These are phyloP conservation scores for Tetrapisispora iriomotensis DNA, from an alignment of 805 yeast species.

Conservation along the genomic window DNA sequence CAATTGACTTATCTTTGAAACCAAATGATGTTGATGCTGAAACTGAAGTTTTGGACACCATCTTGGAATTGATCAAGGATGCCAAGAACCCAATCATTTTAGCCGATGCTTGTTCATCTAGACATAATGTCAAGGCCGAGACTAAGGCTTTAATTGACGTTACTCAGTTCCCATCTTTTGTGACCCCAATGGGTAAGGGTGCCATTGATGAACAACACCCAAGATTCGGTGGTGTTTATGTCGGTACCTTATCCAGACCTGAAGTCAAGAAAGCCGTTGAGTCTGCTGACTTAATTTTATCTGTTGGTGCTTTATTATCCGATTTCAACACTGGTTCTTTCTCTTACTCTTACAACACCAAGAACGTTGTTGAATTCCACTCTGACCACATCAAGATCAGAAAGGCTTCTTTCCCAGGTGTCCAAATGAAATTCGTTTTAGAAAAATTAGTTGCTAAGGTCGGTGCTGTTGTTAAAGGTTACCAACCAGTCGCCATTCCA, in stretches of 20 bases:
- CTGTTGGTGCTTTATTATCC: conserved; percentile 75
- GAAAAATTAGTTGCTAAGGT: conserved; percentile 34
- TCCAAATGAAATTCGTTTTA: conserved; percentile 55
- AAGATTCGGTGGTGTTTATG: conserved; percentile 77
- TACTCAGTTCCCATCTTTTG: conserved; percentile 73
- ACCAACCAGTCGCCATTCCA: conserved; percentile 50
- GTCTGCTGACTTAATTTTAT: conserved; percentile 60
- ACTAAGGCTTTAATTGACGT: conserved; percentile 50
- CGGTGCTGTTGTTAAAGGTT: conserved; percentile 32
- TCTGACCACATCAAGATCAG: conserved; percentile 64
- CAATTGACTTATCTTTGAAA: conserved; percentile 50
- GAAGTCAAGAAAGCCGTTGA: conserved; percentile 66
- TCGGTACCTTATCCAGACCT: conserved; percentile 69
- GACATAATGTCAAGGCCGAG: conserved; percentile 62
- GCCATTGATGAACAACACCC: conserved; percentile 61
- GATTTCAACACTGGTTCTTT: conserved; percentile 89
- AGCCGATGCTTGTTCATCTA: conserved; percentile 79
- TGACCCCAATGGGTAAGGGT: conserved; percentile 88
- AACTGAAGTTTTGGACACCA: conserved; percentile 47
- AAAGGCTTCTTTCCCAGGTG: conserved; percentile 61
- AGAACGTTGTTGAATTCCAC: conserved; percentile 69
- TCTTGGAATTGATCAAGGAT: conserved; percentile 41
- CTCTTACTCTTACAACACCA: conserved; percentile 65
- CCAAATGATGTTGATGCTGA: conserved; percentile 55
- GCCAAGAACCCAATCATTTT: conserved; percentile 66